phyloP scores from a whole-genome alignment of 2,329 filamentous ascomycete genomes.

The Apiospora kogelbergensis region DNA sequence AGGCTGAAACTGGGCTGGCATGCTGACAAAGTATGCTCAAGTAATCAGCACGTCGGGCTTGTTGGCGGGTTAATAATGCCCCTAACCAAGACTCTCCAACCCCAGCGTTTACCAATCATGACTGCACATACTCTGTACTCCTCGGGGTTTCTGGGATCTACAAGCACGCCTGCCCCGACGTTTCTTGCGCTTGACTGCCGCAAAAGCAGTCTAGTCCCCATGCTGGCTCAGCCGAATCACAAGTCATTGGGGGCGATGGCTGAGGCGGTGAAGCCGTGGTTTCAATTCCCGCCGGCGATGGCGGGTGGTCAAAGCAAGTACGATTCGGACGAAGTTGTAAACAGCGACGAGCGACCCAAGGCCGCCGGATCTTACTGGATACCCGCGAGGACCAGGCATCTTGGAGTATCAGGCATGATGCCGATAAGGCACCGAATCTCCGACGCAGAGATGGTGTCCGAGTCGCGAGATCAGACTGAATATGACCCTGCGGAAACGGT shows the following conservation, averaged over 20 bases:
- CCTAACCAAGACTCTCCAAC: neutral
- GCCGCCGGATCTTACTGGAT: neutral
- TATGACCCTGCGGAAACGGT: neutral
- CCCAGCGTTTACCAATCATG: neutral
- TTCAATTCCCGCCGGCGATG: neutral
- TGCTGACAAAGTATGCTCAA: slow-evolving; percentile 2
- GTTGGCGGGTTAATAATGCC: neutral
- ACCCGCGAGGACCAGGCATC: neutral
- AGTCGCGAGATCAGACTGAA: neutral
- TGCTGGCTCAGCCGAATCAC: neutral
- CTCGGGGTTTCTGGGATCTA: neutral
- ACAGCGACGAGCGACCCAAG: neutral
- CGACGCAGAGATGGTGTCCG: neutral
- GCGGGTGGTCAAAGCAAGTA: neutral
- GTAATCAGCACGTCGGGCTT: neutral
- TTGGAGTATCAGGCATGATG: neutral
- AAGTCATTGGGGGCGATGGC: neutral
- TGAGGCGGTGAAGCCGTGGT: neutral
- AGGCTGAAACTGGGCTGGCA: neutral
- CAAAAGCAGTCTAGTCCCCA: neutral
- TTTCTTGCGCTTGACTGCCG: neutral
- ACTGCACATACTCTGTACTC: neutral
- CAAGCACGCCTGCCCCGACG: neutral
- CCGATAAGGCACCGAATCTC: neutral
- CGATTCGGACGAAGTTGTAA: neutral